Percentiles rank a stretch among this genome's conserved stretches.
Conservation (phyloP, 768 basidiomycete genomes). For the Rickenella mellea region DNA sequence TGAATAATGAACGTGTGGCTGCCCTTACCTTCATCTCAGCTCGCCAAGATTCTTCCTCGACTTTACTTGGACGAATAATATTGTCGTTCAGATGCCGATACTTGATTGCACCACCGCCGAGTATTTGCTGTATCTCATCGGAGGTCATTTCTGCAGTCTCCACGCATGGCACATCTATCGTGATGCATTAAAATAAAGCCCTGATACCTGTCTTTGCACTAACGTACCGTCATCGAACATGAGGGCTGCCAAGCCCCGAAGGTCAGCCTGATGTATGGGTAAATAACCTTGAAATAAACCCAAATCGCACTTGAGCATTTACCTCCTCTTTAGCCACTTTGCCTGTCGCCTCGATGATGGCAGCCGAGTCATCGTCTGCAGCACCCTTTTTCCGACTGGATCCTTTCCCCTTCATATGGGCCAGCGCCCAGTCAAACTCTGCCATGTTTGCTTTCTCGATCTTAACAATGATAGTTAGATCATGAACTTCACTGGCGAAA, state of each 20-base stretch:
- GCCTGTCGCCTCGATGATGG: conserved; percentile 37
- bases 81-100: conserved; percentile 74
- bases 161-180: not conserved
- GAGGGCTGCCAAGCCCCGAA: conserved; percentile 55
- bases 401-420: conserved; percentile 42
- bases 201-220: not conserved
- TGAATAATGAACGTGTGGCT: too few species aligned
- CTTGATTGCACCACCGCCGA: conserved; percentile 51
- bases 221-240: conserved; percentile 60
- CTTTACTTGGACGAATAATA: conserved; percentile 53
- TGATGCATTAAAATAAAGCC: not conserved
- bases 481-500: too few species aligned
- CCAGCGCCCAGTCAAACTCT: conserved; percentile 75
- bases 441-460: conserved; percentile 69
- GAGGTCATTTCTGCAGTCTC: conserved; percentile 26
- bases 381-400: conserved; percentile 17
- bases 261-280: conserved; percentile 28
- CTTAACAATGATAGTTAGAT: conserved; percentile 23
- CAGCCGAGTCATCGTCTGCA: conserved; percentile 28
- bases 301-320: conserved; percentile 12
- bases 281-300: not conserved
- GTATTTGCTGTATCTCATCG: conserved; percentile 41
- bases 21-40: not conserved
- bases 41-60: conserved; percentile 41
- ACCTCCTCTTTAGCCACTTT: conserved; percentile 20